phyloP scores from a whole-genome alignment of 306 rosid genomes.

The Glycine soja region DNA sequence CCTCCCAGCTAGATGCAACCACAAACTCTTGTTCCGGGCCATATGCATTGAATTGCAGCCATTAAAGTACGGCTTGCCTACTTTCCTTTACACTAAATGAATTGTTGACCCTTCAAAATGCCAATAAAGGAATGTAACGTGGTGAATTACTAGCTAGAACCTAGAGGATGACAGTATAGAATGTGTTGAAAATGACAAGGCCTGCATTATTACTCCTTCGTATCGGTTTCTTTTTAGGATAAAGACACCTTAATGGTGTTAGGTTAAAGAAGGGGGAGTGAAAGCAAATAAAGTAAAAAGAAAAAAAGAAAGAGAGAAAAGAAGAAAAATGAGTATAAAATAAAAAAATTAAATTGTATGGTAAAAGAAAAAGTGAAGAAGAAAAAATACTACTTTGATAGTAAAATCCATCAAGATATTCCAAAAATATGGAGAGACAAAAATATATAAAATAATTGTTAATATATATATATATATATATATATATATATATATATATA shows the following conservation, averaged over 20 bases:
- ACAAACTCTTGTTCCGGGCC: background rate
- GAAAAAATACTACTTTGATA: too few relatives aligned
- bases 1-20: conserved; percentile 22
- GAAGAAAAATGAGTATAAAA: too few relatives aligned
- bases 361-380: too few relatives aligned
- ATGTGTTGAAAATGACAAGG: conserved; percentile 14
- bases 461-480: too few relatives aligned
- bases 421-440: too few relatives aligned
- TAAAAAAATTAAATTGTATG: too few relatives aligned
- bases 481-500: too few relatives aligned
- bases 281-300: background rate
- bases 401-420: too few relatives aligned
- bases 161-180: background rate
- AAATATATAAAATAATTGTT: too few relatives aligned
- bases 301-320: too few relatives aligned
- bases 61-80: background rate
- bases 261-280: background rate
- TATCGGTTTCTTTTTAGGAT: background rate
- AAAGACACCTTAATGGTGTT: background rate
- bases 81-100: background rate
- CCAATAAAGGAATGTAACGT: background rate
- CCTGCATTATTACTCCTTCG: background rate
- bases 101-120: background rate
- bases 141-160: background rate
- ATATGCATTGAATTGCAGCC: conserved; percentile 15